Evolutionary conservation across 2,329 filamentous ascomycete species (phyloP), one percentile per base, ranked within the genome.

Genomic region (Alternaria postmessia): DNA sequence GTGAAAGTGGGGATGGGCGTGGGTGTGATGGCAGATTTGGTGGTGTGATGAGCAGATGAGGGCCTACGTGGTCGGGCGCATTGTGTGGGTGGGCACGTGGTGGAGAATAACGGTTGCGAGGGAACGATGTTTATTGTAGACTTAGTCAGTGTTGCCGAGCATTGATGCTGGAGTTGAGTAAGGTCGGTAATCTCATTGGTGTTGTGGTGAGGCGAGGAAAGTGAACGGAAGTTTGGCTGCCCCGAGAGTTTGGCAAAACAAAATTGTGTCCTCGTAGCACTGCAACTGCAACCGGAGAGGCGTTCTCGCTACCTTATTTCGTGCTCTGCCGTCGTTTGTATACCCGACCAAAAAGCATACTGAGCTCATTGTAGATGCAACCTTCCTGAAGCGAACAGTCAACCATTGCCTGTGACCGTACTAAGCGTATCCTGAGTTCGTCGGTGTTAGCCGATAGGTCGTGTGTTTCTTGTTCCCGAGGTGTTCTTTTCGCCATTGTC

Each of bases 61-160:
- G 28, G 46, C 12, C 4, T 41, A 11, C 38, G 18, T 39, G 7
- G 36, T 38, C 36, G 7, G 36, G 12, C 12, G 38, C n/a, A 18
- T 39, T 20, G 38, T 41, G 30, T 48, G 28, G 28, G 44, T 48
- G 41, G 41, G 41, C 26, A 22, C 4, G 28, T 8, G 14, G 24
- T 28, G 46, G 46, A 48, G 46, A 22, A 36, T 6, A 48, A 48
- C 30, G 46, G 46, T 48, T 22, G 46, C 32, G 46, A 48, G 18
- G 32, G 46, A 36, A 48, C 46, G 46, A 20, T 49, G 46, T 49
- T 26, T 49, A n/a, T 36, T 49, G 46, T 9, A 7, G 1, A 49
- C 46, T 49, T 36, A n/a, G 46, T 38, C 46, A 49, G 46, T 32
- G 26, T 49, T 24, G 46, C 46, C 46, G 32, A 49, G 46, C 46